A percentile compares a stretch with the other conserved stretches of the same genome.
Conservation (phyloP, 176 grass and related monocot species). For the Oryza glumipatula region DNA sequence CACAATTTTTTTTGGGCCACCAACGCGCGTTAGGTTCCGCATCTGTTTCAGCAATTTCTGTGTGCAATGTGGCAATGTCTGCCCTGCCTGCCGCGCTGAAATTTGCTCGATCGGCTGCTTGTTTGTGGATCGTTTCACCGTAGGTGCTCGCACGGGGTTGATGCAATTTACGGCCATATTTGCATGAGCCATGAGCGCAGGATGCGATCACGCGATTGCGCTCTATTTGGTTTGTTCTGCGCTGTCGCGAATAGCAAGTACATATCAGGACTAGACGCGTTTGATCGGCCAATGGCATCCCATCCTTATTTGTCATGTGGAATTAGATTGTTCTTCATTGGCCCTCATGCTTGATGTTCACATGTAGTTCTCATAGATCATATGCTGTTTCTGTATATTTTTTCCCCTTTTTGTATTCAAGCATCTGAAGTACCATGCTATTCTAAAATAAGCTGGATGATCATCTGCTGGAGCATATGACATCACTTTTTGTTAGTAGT, state of each 20-base stretch:
- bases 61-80: background rate
- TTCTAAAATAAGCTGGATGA: background rate
- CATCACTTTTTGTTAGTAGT: too few relatives aligned
- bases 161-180: background rate
- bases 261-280: background rate
- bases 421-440: background rate
- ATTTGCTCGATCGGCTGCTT: background rate
- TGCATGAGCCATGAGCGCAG: background rate
- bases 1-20: background rate
- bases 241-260: background rate
- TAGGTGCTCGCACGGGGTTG: background rate
- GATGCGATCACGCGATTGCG: background rate
- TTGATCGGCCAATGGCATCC: background rate
- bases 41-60: too few relatives aligned
- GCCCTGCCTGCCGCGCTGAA: background rate
- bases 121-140: background rate
- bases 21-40: too few relatives aligned
- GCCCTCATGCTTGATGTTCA: background rate
- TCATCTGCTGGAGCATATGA: too few relatives aligned
- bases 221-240: background rate
- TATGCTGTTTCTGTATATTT: background rate
- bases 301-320: background rate
- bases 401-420: background rate
- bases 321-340: background rate
- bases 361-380: background rate